These are phyloP conservation scores for Cutaneotrichosporon mucoides DNA, from an alignment of 1,284 basidiomycete genomes.

Conservation along the genomic window DNA sequence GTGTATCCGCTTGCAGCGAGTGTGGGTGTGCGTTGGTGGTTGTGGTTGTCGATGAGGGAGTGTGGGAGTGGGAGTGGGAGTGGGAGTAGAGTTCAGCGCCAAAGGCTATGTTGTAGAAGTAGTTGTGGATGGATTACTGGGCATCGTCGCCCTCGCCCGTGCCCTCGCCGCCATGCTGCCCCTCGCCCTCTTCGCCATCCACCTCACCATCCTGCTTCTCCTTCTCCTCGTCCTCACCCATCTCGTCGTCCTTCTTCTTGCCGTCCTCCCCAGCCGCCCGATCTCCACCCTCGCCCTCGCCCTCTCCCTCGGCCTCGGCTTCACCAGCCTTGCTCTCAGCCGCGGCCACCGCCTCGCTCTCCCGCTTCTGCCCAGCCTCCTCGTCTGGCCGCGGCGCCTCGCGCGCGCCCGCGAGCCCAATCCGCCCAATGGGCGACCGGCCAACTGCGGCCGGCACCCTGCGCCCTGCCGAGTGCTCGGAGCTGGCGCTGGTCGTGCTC, in stretches of 20 bases:
- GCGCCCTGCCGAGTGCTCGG: not conserved
- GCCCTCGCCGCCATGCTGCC: not conserved
- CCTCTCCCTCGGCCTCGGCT: not conserved
- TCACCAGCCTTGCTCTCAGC: not conserved
- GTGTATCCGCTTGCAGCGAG: not conserved
- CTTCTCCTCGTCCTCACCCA: not conserved
- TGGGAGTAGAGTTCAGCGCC: not conserved
- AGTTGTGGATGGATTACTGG: not conserved
- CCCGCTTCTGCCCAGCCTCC: not conserved
- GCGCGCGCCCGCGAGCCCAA: constrained; percentile 9
- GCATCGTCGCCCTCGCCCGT: not conserved
- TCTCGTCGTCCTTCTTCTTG: not conserved
- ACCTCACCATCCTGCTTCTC: not conserved
- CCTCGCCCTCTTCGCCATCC: not conserved
- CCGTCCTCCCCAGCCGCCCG: too few relatives aligned
- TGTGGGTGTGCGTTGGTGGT: not conserved
- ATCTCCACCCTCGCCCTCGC: not conserved
- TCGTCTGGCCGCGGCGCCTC: constrained; percentile 1
- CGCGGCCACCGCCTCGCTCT: not conserved
- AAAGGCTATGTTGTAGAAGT: not conserved
- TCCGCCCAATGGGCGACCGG: constrained; percentile 3
- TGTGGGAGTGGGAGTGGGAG: not conserved
- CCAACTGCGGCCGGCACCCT: not conserved
- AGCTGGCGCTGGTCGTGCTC: not conserved
- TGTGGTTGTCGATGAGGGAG: too few relatives aligned